Conservation (phyloP, 192 early-diverging fungal genomes). For the Coemansia javaensis region DNA sequence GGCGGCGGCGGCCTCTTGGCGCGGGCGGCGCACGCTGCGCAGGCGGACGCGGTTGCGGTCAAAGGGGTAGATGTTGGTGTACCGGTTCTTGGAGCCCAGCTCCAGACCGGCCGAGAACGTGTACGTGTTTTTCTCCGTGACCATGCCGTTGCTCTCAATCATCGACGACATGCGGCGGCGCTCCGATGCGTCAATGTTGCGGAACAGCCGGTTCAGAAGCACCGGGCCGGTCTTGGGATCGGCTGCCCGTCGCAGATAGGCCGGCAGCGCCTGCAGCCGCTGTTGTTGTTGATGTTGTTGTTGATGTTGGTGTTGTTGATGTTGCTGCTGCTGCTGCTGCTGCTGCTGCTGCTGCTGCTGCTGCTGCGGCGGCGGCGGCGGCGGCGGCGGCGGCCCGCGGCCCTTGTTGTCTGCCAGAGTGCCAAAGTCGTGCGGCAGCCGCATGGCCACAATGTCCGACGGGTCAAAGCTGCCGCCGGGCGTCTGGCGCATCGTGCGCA, state of each 20-base stretch:
- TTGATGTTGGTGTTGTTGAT: too few species aligned
- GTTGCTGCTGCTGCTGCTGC: too few species aligned
- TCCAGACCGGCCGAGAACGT: constrained; percentile 69
- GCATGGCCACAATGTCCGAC: constrained; percentile 24
- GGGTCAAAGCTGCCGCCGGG: constrained; percentile 39
- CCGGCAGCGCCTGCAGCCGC: constrained; percentile 23
- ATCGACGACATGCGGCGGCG: constrained; percentile 63
- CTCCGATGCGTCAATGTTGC: constrained; percentile 64
- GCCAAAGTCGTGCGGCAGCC: constrained; percentile 31
- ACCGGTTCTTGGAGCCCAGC: constrained; percentile 69
- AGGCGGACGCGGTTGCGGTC: constrained; percentile 58
- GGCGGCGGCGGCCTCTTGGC: not conserved
- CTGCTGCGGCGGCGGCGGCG: too few species aligned
- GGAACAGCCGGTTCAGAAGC: constrained; percentile 27
- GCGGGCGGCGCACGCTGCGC: constrained; percentile 21
- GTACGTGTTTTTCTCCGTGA: constrained; percentile 52
- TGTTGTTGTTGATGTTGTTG: too few species aligned
- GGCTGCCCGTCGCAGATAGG: constrained; percentile 26
- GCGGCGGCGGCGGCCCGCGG: not conserved
- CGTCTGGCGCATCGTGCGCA: constrained; percentile 43
- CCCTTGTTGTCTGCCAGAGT: not conserved
- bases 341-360: too few species aligned
- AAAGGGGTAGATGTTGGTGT: constrained; percentile 82
- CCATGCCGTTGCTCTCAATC: constrained; percentile 54
- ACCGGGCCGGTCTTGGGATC: constrained; percentile 26